Percentiles rank a stretch among this genome's conserved stretches.
Conservation (phyloP, 768 basidiomycete species). For the Plicaturopsis crispa region DNA sequence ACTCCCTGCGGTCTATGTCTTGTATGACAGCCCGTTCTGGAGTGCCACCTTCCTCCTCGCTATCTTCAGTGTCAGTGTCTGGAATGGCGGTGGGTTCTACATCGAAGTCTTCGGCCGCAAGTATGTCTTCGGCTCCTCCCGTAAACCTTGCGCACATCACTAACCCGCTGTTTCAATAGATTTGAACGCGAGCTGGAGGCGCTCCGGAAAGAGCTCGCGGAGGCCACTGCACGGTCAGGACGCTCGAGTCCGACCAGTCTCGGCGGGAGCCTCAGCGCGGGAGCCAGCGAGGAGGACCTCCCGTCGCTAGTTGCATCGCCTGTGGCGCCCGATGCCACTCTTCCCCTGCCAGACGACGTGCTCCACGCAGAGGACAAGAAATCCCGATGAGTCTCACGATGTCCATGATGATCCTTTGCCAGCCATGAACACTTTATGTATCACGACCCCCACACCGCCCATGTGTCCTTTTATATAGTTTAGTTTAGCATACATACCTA, state of each 20-base stretch:
- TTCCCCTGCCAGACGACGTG: slow-evolving; percentile 10
- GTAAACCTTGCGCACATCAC: slow-evolving; percentile 3
- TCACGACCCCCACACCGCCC: too few relatives aligned
- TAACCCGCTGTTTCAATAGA: slow-evolving; percentile 36
- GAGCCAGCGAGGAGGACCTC: slow-evolving; percentile 32
- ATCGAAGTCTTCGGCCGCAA: slow-evolving; percentile 97
- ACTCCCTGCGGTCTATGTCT: slow-evolving; percentile 72
- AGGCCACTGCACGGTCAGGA: slow-evolving; percentile 48
- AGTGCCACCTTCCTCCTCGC: slow-evolving; percentile 70
- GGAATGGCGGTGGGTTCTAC: slow-evolving; percentile 96
- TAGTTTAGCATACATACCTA: too few relatives aligned
- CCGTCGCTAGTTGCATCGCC: slow-evolving; percentile 31
- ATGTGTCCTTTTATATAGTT: too few relatives aligned
- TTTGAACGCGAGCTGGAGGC: slow-evolving; percentile 92
- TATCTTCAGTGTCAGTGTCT: slow-evolving; percentile 83
- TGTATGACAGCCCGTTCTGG: slow-evolving; percentile 77
- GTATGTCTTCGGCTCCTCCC: slow-evolving; percentile 37
- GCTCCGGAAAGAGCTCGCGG: slow-evolving; percentile 83
- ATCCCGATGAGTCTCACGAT: too few relatives aligned
- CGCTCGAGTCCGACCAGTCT: slow-evolving; percentile 40
- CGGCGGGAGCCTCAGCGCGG: slow-evolving; percentile 22
- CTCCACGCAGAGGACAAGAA: slow-evolving; percentile 19
- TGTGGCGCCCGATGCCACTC: slow-evolving; percentile 17
- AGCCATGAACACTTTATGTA: too few relatives aligned
- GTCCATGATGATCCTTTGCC: too few relatives aligned